A percentile compares a stretch with the other conserved stretches of the same genome.
These are phyloP conservation scores for Penicillium malachiteum DNA, from an alignment of 495 filamentous ascomycete genomes.

Conservation along the genomic window DNA sequence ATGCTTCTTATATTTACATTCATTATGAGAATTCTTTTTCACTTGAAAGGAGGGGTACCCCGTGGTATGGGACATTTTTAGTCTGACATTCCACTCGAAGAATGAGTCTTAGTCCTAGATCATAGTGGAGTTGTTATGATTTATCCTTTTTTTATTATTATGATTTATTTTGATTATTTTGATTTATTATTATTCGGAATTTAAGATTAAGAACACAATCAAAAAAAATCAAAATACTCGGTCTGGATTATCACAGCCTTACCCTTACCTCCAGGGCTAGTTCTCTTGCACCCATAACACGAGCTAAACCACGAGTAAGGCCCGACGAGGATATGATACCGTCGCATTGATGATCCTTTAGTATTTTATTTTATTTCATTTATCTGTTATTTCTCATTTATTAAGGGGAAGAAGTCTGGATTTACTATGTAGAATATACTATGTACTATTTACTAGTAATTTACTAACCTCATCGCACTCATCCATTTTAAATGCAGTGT, in stretches of 20 bases:
- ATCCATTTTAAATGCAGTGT: no score
- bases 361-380: background rate
- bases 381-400: background rate
- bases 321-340: conserved; percentile 1
- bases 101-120: no score
- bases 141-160: background rate
- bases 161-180: no score
- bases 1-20: no score
- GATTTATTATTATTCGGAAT: no score
- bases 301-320: conserved; percentile 1
- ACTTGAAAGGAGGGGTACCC: background rate
- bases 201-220: no score
- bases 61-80: background rate
- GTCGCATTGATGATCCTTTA: background rate
- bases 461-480: background rate
- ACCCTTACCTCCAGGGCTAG: background rate
- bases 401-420: background rate
- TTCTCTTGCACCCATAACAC: background rate
- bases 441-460: background rate
- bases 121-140: background rate
- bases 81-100: no score
- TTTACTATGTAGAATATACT: background rate
- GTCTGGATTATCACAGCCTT: background rate
- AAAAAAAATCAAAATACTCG: no score
- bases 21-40: background rate